Conservation (phyloP, 106 monocot species). For the Platanthera zijinensis region DNA sequence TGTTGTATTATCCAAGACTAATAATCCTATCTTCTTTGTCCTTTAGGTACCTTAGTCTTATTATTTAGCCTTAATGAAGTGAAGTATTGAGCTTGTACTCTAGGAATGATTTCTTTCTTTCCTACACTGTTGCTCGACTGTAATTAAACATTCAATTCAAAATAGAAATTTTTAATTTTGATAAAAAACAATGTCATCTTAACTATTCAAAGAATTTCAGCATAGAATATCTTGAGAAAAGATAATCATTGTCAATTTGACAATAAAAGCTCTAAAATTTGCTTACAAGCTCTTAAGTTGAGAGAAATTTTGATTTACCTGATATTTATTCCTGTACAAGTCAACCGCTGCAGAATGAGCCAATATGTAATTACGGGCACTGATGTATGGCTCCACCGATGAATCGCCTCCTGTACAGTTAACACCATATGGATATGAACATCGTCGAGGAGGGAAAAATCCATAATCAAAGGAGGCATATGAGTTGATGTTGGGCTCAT, state of each 20-base stretch:
- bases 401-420: constrained; percentile 50
- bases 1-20: too few species aligned
- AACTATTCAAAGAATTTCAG: not conserved
- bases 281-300: not conserved
- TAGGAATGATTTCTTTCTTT: not conserved
- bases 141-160: not conserved
- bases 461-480: constrained; percentile 30
- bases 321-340: constrained; percentile 44
- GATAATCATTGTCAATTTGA: not conserved
- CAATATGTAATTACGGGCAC: constrained; percentile 27
- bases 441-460: constrained; percentile 31
- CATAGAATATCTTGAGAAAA: not conserved
- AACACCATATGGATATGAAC: constrained; percentile 40
- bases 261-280: not conserved
- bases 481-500: constrained; percentile 35
- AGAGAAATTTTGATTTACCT: constrained; percentile 14
- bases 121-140: not conserved
- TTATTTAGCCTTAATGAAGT: not conserved
- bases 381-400: constrained; percentile 51
- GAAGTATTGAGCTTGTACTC: not conserved
- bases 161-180: not conserved
- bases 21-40: too few species aligned
- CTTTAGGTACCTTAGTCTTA: not conserved
- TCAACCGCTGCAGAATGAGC: constrained; percentile 35
- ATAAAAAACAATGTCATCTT: not conserved